Evolutionary conservation across 139 green algal species (phyloP), one percentile per base, ranked within the genome.

Genomic region (Chlamydomonas eustigma): DNA sequence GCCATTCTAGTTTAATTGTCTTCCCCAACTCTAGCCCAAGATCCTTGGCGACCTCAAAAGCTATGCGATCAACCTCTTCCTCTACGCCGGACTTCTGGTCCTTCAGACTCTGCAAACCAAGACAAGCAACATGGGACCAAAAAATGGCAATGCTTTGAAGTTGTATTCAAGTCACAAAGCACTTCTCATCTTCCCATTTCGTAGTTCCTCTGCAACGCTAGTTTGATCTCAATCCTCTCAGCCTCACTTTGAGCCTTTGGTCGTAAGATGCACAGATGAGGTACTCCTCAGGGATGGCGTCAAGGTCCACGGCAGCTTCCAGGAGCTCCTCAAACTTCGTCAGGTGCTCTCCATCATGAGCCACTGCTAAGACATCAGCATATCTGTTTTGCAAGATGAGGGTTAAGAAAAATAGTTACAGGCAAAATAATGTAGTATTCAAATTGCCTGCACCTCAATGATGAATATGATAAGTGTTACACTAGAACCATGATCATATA

Each of bases 211-310:
- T n/a, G n/a, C n/a, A n/a, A n/a, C n/a, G n/a, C n/a, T n/a, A n/a
- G n/a, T n/a, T n/a, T n/a, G n/a, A n/a, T 63, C 22, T 63, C 50
- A 63, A 63, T 63, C 22, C n/a, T n/a, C n/a, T n/a, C n/a, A n/a
- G n/a, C n/a, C n/a, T n/a, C n/a, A 58, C 44, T 18, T 83, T 39
- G 52, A 96, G 82, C 4, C 76, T 73, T 5, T 80, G 36, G 78
- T 97, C 91, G 71, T 98, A 98, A 18, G 76, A 78, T 4, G 94
- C 70, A 12, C 71, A 76, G 64, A 98, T 94, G 35, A 97, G 81
- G 83, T 97, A 99, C 85, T 99, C 94, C 36, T 98, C 92, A 2
- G 93, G 93, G 34, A 98, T 86, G 2, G 83, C 80, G 5, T 97
- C 92, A 63, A 97, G 82, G 81, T 99, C 96, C 0, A 99, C 66